These are phyloP conservation scores for Exophiala sideris DNA, from an alignment of 2,329 filamentous ascomycete genomes.

Conservation along the genomic window DNA sequence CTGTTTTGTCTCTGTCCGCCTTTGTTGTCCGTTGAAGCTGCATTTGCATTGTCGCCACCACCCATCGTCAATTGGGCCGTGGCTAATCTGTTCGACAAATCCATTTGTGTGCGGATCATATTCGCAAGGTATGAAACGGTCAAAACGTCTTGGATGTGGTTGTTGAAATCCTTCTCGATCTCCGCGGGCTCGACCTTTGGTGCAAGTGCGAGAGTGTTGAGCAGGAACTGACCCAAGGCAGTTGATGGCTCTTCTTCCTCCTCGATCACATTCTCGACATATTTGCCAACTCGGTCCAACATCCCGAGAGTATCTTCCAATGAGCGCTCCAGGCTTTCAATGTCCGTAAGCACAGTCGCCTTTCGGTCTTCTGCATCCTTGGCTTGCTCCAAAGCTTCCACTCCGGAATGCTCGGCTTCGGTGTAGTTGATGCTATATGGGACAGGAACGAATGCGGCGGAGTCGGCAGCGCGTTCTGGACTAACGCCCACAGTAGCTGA, in stretches of 20 bases:
- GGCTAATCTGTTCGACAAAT: conserved; percentile 90
- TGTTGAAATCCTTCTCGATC: conserved; percentile 98
- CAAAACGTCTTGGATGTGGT: conserved; percentile 97
- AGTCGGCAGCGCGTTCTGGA: conserved; percentile 89
- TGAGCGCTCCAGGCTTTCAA: conserved; percentile 81
- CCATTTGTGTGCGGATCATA: conserved; percentile 98
- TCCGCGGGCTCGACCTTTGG: conserved; percentile 89
- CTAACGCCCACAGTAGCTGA: conserved; percentile 92
- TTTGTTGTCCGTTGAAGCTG: conserved; percentile 31
- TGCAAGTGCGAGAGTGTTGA: conserved; percentile 87
- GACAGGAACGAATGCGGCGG: conserved; percentile 95
- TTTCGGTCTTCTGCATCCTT: conserved; percentile 74
- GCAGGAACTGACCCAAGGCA: conserved; percentile 87
- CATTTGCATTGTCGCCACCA: conserved; percentile 42
- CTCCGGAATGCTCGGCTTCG: conserved; percentile 70
- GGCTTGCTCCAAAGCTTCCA: conserved; percentile 80
- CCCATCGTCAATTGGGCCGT: conserved; percentile 66
- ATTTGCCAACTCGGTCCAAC: conserved; percentile 85
- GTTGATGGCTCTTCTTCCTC: conserved; percentile 94
- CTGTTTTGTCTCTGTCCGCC: conserved; percentile 35
- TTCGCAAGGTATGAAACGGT: conserved; percentile 98
- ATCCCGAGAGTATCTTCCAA: conserved; percentile 85
- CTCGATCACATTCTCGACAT: conserved; percentile 85
- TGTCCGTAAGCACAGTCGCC: conserved; percentile 74
- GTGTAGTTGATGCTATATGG: conserved; percentile 90